Conservation (phyloP, 129 eudicot genomes). For the Scalesia atractyloides region DNA sequence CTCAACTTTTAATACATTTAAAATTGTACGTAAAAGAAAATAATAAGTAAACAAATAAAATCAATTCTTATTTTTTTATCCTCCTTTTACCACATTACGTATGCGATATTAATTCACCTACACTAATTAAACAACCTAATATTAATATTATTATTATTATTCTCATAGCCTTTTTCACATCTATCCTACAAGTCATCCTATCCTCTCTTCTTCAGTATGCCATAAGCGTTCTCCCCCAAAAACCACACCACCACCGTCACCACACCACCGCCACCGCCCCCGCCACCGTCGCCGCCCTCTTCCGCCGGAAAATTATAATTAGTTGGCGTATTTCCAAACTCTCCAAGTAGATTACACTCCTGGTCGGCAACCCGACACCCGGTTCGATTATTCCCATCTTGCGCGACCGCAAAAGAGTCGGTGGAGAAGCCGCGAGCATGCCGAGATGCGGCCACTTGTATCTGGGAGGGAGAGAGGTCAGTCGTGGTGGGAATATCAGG, state of each 20-base stretch:
- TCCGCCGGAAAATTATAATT: conserved; percentile 25
- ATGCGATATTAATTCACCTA: too few relatives aligned
- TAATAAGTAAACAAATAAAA: not conserved
- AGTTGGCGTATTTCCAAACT: not conserved
- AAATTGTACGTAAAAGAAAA: not conserved
- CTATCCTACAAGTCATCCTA: not conserved
- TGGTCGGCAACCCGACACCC: conserved; percentile 8
- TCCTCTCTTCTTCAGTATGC: conserved; percentile 14
- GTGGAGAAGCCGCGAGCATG: conserved; percentile 36
- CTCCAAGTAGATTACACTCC: conserved; percentile 15
- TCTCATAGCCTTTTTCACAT: not conserved
- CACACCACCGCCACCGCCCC: not conserved
- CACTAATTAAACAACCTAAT: too few relatives aligned
- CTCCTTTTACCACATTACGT: not conserved
- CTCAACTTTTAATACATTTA: too few relatives aligned
- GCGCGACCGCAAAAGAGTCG: not conserved
- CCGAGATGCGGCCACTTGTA: conserved; percentile 71
- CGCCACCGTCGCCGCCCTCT: conserved; percentile 4
- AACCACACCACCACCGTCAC: conserved; percentile 18
- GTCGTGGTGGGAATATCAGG: conserved; percentile 53
- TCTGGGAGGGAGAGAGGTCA: conserved; percentile 57
- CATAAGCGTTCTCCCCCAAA: conserved; percentile 34
- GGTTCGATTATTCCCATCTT: not conserved
- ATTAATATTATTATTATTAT: not conserved
- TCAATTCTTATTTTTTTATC: not conserved